Base-by-base conservation (phyloP, 257 asterid genomes). In the Solanum peruvianum region DNA sequence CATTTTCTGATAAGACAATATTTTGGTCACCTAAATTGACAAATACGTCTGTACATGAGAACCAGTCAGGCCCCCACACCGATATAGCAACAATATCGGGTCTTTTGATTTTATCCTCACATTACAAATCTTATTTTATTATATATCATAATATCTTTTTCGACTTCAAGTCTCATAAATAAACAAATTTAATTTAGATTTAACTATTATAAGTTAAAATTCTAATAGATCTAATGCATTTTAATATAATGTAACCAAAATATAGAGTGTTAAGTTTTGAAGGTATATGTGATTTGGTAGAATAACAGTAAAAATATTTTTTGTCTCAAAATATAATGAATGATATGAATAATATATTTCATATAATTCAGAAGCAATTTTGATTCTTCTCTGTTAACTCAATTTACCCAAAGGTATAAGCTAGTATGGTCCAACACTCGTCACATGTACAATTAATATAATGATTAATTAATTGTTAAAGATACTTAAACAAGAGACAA, bases 201-300 rank as follows among this genome's bases (percentile, higher is more conserved):
- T 23, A 23, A 60, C 1, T 60, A 62, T 23, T 62, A 2, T 25
- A 11, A 16, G 71, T 64, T 7, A 64, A 67, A 67, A 67, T 12
- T 67, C 5, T 56, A 56, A 16, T 9, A 1, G 11, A 42, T 42
- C 2, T 3, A 49, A 58, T 21, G 6, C 6, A 27, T 66, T 4
- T 27, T 5, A 27, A 13, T 7, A 27, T 6, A 31, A 18, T 33
- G 8, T 4, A 16, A 15, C 2, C 0, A 35, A 35, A 35, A 35
- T 35, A 4, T 35, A 5, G 5, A 3, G 37, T 35, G 6, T 35
- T 3, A 33, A 33, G 5, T 33, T 4, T 33, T 33, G 37, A 35
- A 1, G 0, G 37, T 1, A 1, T 35, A 1, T 35, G 6, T 35
- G 0, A 4, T 35, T 6, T 4, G 0, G 4, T 35, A 4, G 0